Percentiles rank a stretch among this genome's conserved stretches.
Conservation (phyloP, 371 early-diverging fungal species). For the Enterospora canceri region DNA sequence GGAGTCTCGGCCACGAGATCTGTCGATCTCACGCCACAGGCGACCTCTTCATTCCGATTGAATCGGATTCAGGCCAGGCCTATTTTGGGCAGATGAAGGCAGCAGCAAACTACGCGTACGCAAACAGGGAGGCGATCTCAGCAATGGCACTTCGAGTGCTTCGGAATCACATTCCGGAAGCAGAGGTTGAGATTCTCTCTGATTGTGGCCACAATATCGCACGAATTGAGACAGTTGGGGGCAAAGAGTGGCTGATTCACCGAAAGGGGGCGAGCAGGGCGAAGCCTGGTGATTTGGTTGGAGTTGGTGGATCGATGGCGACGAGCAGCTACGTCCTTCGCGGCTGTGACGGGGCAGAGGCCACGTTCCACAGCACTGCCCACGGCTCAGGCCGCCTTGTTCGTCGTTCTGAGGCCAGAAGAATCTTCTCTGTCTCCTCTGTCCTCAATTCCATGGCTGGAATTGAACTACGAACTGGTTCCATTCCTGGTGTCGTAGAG, state of each 20-base stretch:
- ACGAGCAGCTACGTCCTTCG: constrained; percentile 52
- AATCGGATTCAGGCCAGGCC: constrained; percentile 26
- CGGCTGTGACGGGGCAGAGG: constrained; percentile 27
- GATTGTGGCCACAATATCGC: constrained; percentile 55
- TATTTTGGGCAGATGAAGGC: constrained; percentile 41
- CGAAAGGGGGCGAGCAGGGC: constrained; percentile 54
- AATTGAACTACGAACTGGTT: constrained; percentile 34
- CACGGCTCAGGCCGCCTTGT: constrained; percentile 57
- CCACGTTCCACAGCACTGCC: constrained; percentile 38
- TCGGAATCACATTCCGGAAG: constrained; percentile 12
- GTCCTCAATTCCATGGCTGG: constrained; percentile 21
- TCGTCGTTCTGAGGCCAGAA: constrained; percentile 30
- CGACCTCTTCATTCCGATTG: constrained; percentile 1
- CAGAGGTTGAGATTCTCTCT: constrained; percentile 39
- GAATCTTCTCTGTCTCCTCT: constrained; percentile 26
- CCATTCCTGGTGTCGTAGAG: constrained; percentile 39
- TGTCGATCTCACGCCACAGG: constrained; percentile 9
- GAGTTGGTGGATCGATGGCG: constrained; percentile 57
- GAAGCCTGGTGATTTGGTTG: constrained; percentile 26
- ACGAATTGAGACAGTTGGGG: constrained; percentile 29
- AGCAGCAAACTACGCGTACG: constrained; percentile 56
- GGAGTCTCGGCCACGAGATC: constrained; percentile 52
- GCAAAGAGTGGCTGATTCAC: constrained; percentile 32
- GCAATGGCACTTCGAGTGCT: constrained; percentile 33
- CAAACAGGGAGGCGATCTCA: constrained; percentile 51